Base-by-base conservation (phyloP, 73 alveolate genomes). In the Paramecium bursaria region DNA sequence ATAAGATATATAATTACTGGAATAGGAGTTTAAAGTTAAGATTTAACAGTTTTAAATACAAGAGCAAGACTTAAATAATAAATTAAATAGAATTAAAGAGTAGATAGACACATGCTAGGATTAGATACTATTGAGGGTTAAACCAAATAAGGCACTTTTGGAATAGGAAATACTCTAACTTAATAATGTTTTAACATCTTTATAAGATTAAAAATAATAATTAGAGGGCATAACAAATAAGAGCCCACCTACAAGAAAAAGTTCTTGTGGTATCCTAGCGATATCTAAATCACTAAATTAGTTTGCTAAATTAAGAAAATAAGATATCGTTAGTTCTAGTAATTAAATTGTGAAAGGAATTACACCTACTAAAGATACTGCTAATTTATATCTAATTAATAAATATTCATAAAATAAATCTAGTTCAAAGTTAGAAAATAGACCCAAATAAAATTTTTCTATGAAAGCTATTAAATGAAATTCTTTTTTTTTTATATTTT, bases 271-370 rank as follows among this genome's bases (percentile, higher is more conserved):
- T 2, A 42, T 67, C 14, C 44, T 67, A 14, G 82, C 82, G 0
- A 67, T 67, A 9, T 67, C 82, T 19, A 67, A 67, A 67, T 67
- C 82, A 2, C 44, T 67, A 42, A 67, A 67, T 67, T 46, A 67
- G 44, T 67, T 67, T 67, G 17, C 60, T 11, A 67, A 67, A 25
- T 19, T 39, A 11, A 44, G 82, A 1, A 67, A 42, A 35, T 48
- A 57, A 3, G 31, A 13, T 2, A 22, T 14, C 5, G 33, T 17
- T 27, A 57, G 76, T 57, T 57, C 14, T 57, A 35, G 22, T 4
- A 67, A 67, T 42, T 39, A 44, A 39, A 57, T 67, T 13, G 82
- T 67, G 0, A 67, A 67, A 21, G 82, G 82, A 30, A 67, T 67
- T 2, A 67, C 82, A 35, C 82, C 82, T 5, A 30, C 82, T 25